A percentile compares a stretch with the other conserved stretches of the same genome.
These are phyloP conservation scores for Penicillium crustosum DNA, from an alignment of 2,329 filamentous ascomycete genomes.

Conservation along the genomic window DNA sequence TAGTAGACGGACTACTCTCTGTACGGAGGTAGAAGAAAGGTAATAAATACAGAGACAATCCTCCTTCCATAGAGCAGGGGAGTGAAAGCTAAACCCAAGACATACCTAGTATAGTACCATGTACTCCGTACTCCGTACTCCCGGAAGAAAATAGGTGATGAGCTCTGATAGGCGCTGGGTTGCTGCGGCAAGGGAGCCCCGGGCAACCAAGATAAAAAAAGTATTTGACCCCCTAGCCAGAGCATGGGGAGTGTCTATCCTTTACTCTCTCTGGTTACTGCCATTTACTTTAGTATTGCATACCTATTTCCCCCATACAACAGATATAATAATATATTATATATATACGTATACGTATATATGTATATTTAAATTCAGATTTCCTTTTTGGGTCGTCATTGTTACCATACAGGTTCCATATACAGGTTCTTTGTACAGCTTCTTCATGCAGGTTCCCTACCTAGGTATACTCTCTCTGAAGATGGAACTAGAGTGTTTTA, in stretches of 20 bases:
- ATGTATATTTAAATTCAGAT: neutral
- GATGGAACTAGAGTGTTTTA: no score
- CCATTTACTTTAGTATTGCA: neutral
- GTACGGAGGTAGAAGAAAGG: no score
- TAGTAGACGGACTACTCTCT: no score
- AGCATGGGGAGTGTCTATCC: conserved; percentile 8
- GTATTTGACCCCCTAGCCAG: conserved; percentile 12
- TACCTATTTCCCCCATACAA: neutral
- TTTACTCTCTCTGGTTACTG: conserved; percentile 5
- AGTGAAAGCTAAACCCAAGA: conserved; percentile 3
- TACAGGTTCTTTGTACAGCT: neutral
- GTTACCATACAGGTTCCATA: no score
- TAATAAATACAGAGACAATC: conserved; percentile 3
- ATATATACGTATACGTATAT: no score
- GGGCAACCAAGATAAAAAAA: conserved; percentile 34
- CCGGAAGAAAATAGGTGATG: neutral
- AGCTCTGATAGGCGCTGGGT: conserved; percentile 36
- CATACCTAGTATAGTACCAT: neutral
- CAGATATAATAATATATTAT: no score
- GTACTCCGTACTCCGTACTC: no score
- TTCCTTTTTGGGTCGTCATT: no score
- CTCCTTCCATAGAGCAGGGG: conserved; percentile 3
- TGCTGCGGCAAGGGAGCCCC: conserved; percentile 42
- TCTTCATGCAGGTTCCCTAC: no score
- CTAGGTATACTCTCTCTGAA: no score